These are phyloP conservation scores for Aspergillus ostianus DNA, from an alignment of 495 filamentous ascomycete species.

Conservation along the genomic window DNA sequence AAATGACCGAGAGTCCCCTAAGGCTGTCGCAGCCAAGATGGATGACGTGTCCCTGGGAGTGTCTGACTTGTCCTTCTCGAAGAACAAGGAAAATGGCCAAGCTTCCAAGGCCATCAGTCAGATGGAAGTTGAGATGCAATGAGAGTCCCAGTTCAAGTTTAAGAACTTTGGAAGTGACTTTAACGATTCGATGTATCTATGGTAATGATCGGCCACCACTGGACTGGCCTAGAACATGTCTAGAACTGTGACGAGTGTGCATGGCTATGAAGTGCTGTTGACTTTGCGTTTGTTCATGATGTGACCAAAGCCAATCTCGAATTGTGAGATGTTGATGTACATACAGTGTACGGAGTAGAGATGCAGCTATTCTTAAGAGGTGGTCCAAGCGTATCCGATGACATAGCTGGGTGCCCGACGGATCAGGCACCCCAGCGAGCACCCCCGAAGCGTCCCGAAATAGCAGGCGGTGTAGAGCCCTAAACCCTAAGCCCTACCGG, in stretches of 20 bases:
- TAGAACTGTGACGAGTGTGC: not conserved
- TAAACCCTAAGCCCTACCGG: conserved; percentile 31
- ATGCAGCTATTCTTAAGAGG: not conserved
- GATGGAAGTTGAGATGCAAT: conserved; percentile 53
- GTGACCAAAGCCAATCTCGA: not conserved
- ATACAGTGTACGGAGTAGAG: no score
- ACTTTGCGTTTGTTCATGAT: no score
- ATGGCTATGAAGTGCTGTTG: not conserved
- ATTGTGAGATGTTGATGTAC: no score
- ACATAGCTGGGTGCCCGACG: not conserved
- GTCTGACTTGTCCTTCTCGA: conserved; percentile 38
- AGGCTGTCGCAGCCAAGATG: conserved; percentile 31
- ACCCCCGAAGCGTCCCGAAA: not conserved
- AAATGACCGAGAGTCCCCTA: conserved; percentile 21
- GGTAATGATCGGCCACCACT: not conserved
- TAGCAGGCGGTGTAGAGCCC: not conserved
- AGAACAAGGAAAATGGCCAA: conserved; percentile 24
- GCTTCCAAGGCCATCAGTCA: conserved; percentile 25
- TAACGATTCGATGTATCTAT: conserved; percentile 7
- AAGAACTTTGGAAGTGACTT: not conserved
- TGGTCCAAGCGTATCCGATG: not conserved
- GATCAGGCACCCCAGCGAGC: not conserved
- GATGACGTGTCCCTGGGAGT: conserved; percentile 41
- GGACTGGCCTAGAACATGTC: not conserved
- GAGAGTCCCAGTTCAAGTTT: conserved; percentile 7